Base-by-base conservation (phyloP, 495 filamentous ascomycete genomes). In the Talaromyces trachyspermus region DNA sequence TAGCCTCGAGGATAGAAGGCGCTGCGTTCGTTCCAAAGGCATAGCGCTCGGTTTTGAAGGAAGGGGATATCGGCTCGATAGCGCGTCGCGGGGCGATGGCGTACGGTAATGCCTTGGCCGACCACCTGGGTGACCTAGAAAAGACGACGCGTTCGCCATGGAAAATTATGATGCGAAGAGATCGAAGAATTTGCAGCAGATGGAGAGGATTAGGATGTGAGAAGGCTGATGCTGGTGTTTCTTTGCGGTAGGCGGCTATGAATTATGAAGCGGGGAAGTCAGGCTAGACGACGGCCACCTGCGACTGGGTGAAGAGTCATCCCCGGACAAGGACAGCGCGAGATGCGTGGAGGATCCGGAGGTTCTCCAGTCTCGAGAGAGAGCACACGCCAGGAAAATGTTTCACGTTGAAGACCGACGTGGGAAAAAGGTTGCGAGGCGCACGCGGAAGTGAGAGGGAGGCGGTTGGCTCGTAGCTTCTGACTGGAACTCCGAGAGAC, bases 81-180 rank as follows among this genome's bases (percentile, higher is more conserved):
- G 72, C 72, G 68, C 71, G 63, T 65, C 63, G 59, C 61, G 74
- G 74, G 74, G 74, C 5, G 74, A 76, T 50, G 74, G 74, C 47
- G 74, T 78, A 54, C 70, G 71, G 60, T 78, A 78, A 42, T 66
- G 64, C 42, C 62, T 58, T 46, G 72, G 74, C 48, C 67, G 70
- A 52, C 59, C 62, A 48, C 61, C 64, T 43, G 61, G 46, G 40
- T 61, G 60, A 43, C 56, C 61, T 44, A 65, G 53, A 50, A 75
- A 78, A 14, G 73, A 75, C 12, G 66, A 70, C 43, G 68, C 61
- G 54, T 54, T 68, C 51, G 67, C 67, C 70, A 73, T 73, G n/a
- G n/a, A n/a, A n/a, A n/a, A n/a, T n/a, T n/a, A n/a, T 39, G 52
- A 18, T 35, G 18, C 5, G 11, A 43, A 8, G 30, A 14, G 27